These are phyloP conservation scores for Fusarium foetens DNA, from an alignment of 2,329 filamentous ascomycete species.

Conservation along the genomic window DNA sequence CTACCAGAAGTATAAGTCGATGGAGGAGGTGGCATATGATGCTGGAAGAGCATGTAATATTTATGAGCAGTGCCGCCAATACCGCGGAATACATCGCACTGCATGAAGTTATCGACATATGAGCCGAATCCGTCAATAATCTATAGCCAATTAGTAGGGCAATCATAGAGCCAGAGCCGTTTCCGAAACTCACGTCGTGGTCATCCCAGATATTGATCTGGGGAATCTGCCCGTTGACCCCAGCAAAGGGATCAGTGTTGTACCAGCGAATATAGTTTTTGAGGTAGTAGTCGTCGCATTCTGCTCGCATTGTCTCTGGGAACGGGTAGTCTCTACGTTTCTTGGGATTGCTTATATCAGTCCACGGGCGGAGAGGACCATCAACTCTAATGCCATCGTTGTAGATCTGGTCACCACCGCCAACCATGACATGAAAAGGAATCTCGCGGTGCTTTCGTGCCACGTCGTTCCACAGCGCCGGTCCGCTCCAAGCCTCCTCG, in stretches of 20 bases:
- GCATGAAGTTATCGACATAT: conserved; percentile 94
- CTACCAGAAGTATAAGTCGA: conserved; percentile 77
- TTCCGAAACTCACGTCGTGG: conserved; percentile 71
- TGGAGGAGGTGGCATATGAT: conserved; percentile 85
- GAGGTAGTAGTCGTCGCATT: conserved; percentile 91
- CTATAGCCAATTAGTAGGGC: conserved; percentile 59
- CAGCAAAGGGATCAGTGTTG: conserved; percentile 82
- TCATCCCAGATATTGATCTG: conserved; percentile 99
- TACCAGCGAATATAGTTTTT: conserved; percentile 91
- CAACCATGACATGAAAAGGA: conserved; percentile 96
- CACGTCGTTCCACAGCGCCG: conserved; percentile 96
- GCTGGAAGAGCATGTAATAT: conserved; percentile 98
- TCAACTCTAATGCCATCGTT: conserved; percentile 91
- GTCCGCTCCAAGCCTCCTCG: conserved; percentile 85
- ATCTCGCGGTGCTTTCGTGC: conserved; percentile 79
- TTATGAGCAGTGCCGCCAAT: conserved; percentile 94
- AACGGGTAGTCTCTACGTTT: conserved; percentile 85
- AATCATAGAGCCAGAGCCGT: background rate
- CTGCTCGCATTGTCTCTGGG: conserved; percentile 78
- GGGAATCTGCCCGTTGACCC: conserved; percentile 89
- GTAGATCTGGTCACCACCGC: conserved; percentile 95
- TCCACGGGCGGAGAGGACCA: conserved; percentile 85
- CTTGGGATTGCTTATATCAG: conserved; percentile 81
- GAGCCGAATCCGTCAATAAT: conserved; percentile 94
- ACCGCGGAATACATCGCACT: conserved; percentile 88